Evolutionary conservation across 2,329 filamentous ascomycete species (phyloP).

Genomic region (Microcyclospora tardicrescens): DNA sequence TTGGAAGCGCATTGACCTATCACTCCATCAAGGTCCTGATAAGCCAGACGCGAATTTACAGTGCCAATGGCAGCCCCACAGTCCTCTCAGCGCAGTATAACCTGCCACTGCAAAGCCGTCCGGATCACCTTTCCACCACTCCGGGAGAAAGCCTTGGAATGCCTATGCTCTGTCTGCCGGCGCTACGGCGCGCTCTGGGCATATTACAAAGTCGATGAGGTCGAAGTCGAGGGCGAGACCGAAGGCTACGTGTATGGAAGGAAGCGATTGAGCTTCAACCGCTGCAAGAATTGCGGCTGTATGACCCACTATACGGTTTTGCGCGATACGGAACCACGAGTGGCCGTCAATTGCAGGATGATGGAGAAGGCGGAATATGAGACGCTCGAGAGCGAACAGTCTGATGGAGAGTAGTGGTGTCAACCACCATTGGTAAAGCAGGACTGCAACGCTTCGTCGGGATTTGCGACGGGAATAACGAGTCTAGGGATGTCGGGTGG

Average conservation of each 20-base stretch:
- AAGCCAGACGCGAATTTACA: neutral
- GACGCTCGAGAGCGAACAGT: constrained; percentile 5
- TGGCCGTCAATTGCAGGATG: constrained; percentile 8
- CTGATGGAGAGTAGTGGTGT: constrained; percentile 3
- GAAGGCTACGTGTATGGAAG: constrained; percentile 8
- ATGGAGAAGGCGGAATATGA: constrained; percentile 5
- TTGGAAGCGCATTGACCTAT: neutral
- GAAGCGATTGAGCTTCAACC: constrained; percentile 7
- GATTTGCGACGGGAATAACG: too few relatives aligned
- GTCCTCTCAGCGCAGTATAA: constrained; percentile 1
- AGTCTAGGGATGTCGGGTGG: too few relatives aligned
- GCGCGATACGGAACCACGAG: constrained; percentile 2
- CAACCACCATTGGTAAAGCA: too few relatives aligned
- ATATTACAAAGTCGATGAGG: constrained; percentile 16
- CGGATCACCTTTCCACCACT: constrained; percentile 14
- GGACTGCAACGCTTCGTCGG: too few relatives aligned
- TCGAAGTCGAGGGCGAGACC: constrained; percentile 7
- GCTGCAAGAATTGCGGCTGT: constrained; percentile 10
- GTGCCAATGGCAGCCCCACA: constrained; percentile 2
- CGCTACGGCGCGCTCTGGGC: constrained; percentile 21
- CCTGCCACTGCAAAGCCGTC: constrained; percentile 21
- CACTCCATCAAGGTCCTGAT: too few relatives aligned
- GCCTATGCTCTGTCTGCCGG: constrained; percentile 19
- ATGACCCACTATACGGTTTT: constrained; percentile 8
- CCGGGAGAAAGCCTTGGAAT: constrained; percentile 13